These are phyloP conservation scores for Aspergillus wentii DNA, from an alignment of 495 filamentous ascomycete species.

Conservation along the genomic window DNA sequence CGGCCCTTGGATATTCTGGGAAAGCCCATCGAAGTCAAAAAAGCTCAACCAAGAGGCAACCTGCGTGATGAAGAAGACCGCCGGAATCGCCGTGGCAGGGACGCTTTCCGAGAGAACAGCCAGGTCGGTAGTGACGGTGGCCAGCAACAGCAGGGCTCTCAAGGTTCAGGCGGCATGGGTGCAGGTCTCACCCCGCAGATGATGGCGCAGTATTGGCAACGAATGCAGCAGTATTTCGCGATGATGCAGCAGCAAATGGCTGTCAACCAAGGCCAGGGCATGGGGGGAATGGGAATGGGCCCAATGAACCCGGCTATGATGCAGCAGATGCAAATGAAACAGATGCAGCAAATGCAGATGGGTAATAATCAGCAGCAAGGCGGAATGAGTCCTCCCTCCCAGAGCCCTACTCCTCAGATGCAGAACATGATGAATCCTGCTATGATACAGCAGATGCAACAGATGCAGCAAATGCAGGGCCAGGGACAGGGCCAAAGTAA, in stretches of 20 bases:
- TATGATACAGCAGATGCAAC: constrained; percentile 75
- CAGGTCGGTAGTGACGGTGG: constrained; percentile 39
- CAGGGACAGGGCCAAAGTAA: constrained; percentile 27
- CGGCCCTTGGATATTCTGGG: constrained; percentile 84
- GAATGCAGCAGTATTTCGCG: constrained; percentile 93
- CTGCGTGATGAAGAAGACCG: constrained; percentile 82
- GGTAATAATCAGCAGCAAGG: constrained; percentile 43
- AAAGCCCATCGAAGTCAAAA: constrained; percentile 97
- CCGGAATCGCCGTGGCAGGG: constrained; percentile 42
- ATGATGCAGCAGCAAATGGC: constrained; percentile 85
- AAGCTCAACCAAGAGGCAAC: constrained; percentile 92
- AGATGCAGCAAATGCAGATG: constrained; percentile 61
- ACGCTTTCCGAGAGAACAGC: constrained; percentile 54
- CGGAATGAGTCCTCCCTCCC: constrained; percentile 43
- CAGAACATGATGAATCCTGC: constrained; percentile 53
- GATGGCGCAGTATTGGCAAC: constrained; percentile 97
- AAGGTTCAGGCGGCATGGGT: constrained; percentile 37
- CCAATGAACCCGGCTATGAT: constrained; percentile 78
- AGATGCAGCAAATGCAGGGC: constrained; percentile 54
- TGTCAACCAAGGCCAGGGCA: constrained; percentile 35
- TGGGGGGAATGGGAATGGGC: constrained; percentile 57
- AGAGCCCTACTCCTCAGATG: constrained; percentile 40
- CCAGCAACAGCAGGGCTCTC: constrained; percentile 43
- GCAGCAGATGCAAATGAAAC: constrained; percentile 77
- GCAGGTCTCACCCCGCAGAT: constrained; percentile 83